Evolutionary conservation across 2,329 filamentous ascomycete genomes (phyloP).

Genomic region (Annulohypoxylon truncatum): DNA sequence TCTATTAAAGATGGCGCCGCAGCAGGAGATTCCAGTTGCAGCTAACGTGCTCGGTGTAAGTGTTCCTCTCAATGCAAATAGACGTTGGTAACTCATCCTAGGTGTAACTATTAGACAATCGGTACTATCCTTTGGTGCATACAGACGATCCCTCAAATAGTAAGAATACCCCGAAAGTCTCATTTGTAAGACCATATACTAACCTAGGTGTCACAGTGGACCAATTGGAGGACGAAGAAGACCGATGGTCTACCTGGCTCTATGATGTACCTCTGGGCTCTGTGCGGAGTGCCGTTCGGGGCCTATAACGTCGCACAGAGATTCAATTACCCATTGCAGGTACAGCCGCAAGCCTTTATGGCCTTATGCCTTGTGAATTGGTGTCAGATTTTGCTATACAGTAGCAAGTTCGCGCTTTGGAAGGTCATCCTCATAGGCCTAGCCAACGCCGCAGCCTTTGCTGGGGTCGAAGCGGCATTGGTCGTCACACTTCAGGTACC

Average conservation of each 20-base stretch:
- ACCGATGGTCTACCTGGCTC: constrained; percentile 69
- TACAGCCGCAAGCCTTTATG: constrained; percentile 58
- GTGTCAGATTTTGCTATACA: constrained; percentile 54
- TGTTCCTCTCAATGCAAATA: constrained; percentile 32
- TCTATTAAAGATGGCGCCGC: constrained; percentile 44
- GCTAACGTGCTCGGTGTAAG: constrained; percentile 56
- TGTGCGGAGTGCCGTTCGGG: constrained; percentile 60
- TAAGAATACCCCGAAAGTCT: constrained; percentile 6
- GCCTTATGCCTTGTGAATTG: constrained; percentile 54
- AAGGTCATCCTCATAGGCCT: constrained; percentile 58
- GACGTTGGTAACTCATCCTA: constrained; percentile 12
- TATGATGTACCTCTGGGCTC: constrained; percentile 74
- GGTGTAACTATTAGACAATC: constrained; percentile 43
- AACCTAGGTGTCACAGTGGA: constrained; percentile 54
- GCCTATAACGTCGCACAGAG: constrained; percentile 55
- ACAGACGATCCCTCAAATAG: constrained; percentile 58
- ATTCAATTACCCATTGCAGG: constrained; percentile 57
- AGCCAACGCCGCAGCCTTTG: constrained; percentile 58
- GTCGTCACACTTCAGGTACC: constrained; percentile 66
- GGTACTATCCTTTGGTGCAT: constrained; percentile 56
- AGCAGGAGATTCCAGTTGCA: constrained; percentile 48
- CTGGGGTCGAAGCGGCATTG: constrained; percentile 64
- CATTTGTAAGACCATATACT: background rate
- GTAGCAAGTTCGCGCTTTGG: constrained; percentile 59
- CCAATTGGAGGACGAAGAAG: constrained; percentile 69